These are phyloP conservation scores for Hymenoscyphus linearis DNA, from an alignment of 2,329 filamentous ascomycete species.

Conservation along the genomic window DNA sequence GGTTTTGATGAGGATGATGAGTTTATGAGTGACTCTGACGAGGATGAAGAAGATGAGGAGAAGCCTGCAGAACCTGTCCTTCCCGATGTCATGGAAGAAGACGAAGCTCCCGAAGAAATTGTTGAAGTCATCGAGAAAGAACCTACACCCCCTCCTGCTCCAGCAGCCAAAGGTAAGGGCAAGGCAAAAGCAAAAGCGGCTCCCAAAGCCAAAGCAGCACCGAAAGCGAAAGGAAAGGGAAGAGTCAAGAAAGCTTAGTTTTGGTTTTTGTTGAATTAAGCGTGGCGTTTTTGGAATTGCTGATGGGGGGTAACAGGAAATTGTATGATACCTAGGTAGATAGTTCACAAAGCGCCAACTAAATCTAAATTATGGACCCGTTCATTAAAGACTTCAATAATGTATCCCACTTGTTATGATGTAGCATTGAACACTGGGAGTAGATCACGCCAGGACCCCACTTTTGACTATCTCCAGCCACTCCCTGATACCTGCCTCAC, in stretches of 20 bases:
- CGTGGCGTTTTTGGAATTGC: slow-evolving; percentile 14
- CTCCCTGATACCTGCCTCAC: background rate
- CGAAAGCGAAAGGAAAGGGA: slow-evolving; percentile 39
- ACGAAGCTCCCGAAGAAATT: slow-evolving; percentile 19
- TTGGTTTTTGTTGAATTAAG: slow-evolving; percentile 5
- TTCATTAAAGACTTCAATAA: background rate
- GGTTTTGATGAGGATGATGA: slow-evolving; percentile 78
- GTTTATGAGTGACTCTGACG: slow-evolving; percentile 64
- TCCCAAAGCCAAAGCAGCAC: slow-evolving; percentile 28
- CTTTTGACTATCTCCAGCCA: background rate
- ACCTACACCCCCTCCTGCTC: slow-evolving; percentile 18
- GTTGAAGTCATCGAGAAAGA: slow-evolving; percentile 22
- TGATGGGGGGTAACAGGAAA: background rate
- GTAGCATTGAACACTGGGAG: background rate
- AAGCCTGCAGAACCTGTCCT: slow-evolving; percentile 10
- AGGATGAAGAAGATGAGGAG: slow-evolving; percentile 33
- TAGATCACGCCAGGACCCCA: background rate
- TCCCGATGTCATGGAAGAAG: slow-evolving; percentile 18
- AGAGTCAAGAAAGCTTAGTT: background rate
- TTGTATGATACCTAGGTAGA: background rate
- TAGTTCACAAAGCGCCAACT: background rate
- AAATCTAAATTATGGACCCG: background rate
- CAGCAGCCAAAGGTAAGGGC: slow-evolving; percentile 14
- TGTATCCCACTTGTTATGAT: background rate
- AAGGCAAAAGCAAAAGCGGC: slow-evolving; percentile 9